Evolutionary conservation across 129 eudicot genomes (phyloP).

Genomic region (sunflower (Helianthus annuus)): DNA sequence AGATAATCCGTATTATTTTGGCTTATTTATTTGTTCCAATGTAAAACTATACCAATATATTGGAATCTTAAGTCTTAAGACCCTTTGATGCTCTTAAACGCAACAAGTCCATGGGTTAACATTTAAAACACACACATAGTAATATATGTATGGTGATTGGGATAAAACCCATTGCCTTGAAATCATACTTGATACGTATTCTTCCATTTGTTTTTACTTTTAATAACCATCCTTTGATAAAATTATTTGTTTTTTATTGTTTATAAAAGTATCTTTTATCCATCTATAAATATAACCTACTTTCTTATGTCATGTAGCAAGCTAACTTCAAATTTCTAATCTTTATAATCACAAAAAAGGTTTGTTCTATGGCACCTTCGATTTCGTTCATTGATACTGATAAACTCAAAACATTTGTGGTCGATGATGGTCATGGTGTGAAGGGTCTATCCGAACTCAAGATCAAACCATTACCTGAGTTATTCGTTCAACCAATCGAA

Average conservation of each 20-base stretch:
- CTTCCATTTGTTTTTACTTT: no score
- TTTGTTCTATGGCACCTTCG: background rate
- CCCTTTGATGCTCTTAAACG: no score
- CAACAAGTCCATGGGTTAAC: no score
- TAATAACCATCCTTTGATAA: no score
- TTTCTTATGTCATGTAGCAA: background rate
- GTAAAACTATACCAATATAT: no score
- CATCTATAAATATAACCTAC: conserved; percentile 9
- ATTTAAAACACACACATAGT: background rate
- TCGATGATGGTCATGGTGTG: conserved; percentile 50
- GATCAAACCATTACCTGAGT: conserved; percentile 24
- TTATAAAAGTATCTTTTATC: background rate
- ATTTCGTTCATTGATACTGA: background rate
- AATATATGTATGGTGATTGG: background rate
- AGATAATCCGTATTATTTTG: no score
- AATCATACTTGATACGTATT: background rate
- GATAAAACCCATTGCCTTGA: background rate
- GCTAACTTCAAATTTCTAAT: background rate
- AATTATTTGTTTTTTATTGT: background rate
- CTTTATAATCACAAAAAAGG: background rate
- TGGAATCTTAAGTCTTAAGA: no score
- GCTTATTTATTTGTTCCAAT: no score
- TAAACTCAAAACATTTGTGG: conserved; percentile 23
- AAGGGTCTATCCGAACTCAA: conserved; percentile 46
- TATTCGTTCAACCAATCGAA: conserved; percentile 46